Evolutionary conservation across 805 yeast genomes (phyloP).

Genomic region (Maudiozyma pseudohumilis): DNA sequence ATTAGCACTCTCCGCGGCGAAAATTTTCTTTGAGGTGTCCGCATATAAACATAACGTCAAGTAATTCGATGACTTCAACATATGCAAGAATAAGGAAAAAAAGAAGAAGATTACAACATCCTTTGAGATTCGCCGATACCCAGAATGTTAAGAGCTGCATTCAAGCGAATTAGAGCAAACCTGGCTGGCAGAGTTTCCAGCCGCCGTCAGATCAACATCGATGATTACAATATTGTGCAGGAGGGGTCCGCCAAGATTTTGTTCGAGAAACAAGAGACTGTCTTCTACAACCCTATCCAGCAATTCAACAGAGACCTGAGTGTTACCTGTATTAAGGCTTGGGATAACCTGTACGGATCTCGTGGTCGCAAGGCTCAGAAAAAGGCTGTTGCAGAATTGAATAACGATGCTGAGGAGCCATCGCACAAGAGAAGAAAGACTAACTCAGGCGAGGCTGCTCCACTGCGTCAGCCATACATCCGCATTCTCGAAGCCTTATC

Average conservation of each 20-base stretch:
- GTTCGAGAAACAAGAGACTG: slow-evolving; percentile 71
- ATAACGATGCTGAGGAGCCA: slow-evolving; percentile 1
- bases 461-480: slow-evolving; percentile 37
- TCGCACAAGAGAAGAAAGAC: slow-evolving; percentile 22
- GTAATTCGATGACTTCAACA: too few relatives aligned
- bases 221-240: slow-evolving; percentile 33
- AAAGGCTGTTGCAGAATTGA: slow-evolving; percentile 19
- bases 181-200: background rate
- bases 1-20: too few relatives aligned
- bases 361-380: slow-evolving; percentile 13
- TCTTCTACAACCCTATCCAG: slow-evolving; percentile 92
- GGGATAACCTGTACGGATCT: slow-evolving; percentile 53
- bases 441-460: slow-evolving; percentile 18
- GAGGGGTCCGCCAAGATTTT: slow-evolving; percentile 85
- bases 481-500: slow-evolving; percentile 80
- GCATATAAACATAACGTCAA: too few relatives aligned
- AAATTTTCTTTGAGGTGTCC: too few relatives aligned
- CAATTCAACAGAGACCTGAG: slow-evolving; percentile 92
- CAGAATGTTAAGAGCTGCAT: slow-evolving; percentile 23
- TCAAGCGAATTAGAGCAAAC: slow-evolving; percentile 14
- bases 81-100: too few relatives aligned
- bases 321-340: slow-evolving; percentile 75
- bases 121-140: too few relatives aligned
- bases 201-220: slow-evolving; percentile 14
- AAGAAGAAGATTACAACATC: too few relatives aligned